These are phyloP conservation scores for Tilletia walkeri DNA, from an alignment of 1,284 basidiomycete genomes.

Conservation along the genomic window DNA sequence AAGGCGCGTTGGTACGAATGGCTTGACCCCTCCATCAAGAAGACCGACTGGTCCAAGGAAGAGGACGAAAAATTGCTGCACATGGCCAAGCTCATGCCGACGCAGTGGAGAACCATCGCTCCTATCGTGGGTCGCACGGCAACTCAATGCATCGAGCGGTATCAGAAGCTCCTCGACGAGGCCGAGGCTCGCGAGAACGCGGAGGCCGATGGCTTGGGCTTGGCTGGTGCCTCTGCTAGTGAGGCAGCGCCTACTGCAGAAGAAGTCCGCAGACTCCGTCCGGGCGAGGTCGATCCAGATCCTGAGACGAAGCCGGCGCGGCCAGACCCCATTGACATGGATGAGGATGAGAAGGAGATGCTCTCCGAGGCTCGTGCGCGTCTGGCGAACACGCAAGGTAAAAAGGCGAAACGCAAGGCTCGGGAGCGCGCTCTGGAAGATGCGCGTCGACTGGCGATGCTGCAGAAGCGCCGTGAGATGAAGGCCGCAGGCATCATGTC, in stretches of 20 bases:
- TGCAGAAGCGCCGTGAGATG: slow-evolving; percentile 96
- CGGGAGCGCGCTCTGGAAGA: slow-evolving; percentile 82
- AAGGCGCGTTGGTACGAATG: slow-evolving; percentile 99
- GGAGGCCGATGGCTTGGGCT: slow-evolving; percentile 59
- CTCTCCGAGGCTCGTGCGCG: slow-evolving; percentile 95
- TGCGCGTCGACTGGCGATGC: slow-evolving; percentile 83
- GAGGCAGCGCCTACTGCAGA: slow-evolving; percentile 85
- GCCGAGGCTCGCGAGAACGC: slow-evolving; percentile 62
- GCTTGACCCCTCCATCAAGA: slow-evolving; percentile 99
- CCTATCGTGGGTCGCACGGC: slow-evolving; percentile 99
- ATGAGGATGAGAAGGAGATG: slow-evolving; percentile 99
- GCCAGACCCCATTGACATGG: slow-evolving; percentile 99
- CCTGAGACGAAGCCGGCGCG: slow-evolving; percentile 97
- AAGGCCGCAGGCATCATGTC: slow-evolving; percentile 97
- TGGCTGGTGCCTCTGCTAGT: slow-evolving; percentile 72
- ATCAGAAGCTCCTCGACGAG: slow-evolving; percentile 95
- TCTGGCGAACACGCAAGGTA: slow-evolving; percentile 97
- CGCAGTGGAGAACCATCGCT: slow-evolving; percentile 99
- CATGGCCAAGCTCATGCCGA: slow-evolving; percentile 97
- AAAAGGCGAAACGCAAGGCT: slow-evolving; percentile 98
- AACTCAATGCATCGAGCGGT: slow-evolving; percentile 95
- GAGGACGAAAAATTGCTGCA: slow-evolving; percentile 99
- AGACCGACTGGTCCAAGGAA: slow-evolving; percentile 79
- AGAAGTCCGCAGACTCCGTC: slow-evolving; percentile 81
- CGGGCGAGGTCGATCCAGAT: slow-evolving; percentile 98